These are phyloP conservation scores for Solanum hybrid DNA, from an alignment of 305 asterid genomes.

Conservation along the genomic window DNA sequence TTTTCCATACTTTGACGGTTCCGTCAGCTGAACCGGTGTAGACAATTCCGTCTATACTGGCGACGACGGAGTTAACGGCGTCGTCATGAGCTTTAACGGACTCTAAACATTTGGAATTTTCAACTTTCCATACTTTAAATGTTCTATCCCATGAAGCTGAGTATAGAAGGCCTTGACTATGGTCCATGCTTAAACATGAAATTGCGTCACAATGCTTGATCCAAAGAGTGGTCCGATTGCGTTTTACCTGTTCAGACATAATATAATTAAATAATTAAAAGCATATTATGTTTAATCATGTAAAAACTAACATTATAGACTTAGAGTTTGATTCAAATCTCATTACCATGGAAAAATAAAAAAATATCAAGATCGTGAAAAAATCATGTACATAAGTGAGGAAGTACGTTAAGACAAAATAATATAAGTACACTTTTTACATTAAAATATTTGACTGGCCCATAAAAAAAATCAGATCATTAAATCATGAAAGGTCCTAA, in stretches of 20 bases:
- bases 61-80: slow-evolving; percentile 64
- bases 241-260: slow-evolving; percentile 15
- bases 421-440: neutral
- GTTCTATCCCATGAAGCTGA: slow-evolving; percentile 89
- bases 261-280: neutral
- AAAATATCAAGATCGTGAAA: neutral
- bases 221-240: slow-evolving; percentile 53
- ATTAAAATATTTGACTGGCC: neutral
- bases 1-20: slow-evolving; percentile 63
- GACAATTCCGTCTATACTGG: slow-evolving; percentile 45
- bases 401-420: neutral
- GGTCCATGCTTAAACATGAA: slow-evolving; percentile 67
- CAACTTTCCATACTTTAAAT: slow-evolving; percentile 66
- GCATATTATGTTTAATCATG: neutral
- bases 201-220: slow-evolving; percentile 77
- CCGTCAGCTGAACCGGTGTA: slow-evolving; percentile 90
- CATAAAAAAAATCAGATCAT: neutral
- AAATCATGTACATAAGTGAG: neutral
- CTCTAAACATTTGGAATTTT: slow-evolving; percentile 56
- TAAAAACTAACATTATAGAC: neutral
- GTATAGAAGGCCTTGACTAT: slow-evolving; percentile 43
- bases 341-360: neutral
- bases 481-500: neutral
- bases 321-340: neutral
- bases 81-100: slow-evolving; percentile 88